Base-by-base conservation (phyloP, 192 early-diverging fungal species). In the Backusella circina region DNA sequence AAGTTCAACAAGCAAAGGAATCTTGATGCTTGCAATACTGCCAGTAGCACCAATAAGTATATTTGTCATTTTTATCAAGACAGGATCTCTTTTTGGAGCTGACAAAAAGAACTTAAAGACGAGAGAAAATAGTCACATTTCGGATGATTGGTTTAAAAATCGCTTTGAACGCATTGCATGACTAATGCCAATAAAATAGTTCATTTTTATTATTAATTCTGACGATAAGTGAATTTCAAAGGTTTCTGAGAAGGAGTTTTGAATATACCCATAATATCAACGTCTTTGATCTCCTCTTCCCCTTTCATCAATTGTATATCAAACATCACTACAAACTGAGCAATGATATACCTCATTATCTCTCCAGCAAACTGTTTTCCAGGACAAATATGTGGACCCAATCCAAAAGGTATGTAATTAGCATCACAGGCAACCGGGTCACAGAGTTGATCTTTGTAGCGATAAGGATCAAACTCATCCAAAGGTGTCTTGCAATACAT, bases 21-120 rank as follows among this genome's bases (percentile, higher is more conserved):
- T 82, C 80, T 98, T 98, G 68, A 98, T 88, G 74, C 90, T 91
- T 13, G 97, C 95, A 15, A 98, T 95, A 75, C 94, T 95, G 36
- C 97, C 97, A 0, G 97, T 96, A 0, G 90, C 88, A 6, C 89
- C 95, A 39, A 98, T 83, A 3, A 98, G 87, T 30, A 98, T 84
- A 65, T 86, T 72, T 21, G 41, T 15, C 69, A 47, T 70, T 31
- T 44, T 70, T n/a, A n/a, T n/a, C n/a, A n/a, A n/a, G 7, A 10
- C 12, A 26, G 12, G 21, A 57, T 28, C n/a, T 61, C 5, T 57
- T 61, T 61, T 61, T 61, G 26, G 1, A 57, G 23, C 23, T 57
- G 23, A 57, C 21, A 57, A 57, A 41, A 57, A 21, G 1, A 57
- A 57, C 5, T 47, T 1, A 47, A n/a, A 47, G 18, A n/a, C 44